phyloP scores from a whole-genome alignment of 257 asterid genomes.

The Solanum megistacrolobum region DNA sequence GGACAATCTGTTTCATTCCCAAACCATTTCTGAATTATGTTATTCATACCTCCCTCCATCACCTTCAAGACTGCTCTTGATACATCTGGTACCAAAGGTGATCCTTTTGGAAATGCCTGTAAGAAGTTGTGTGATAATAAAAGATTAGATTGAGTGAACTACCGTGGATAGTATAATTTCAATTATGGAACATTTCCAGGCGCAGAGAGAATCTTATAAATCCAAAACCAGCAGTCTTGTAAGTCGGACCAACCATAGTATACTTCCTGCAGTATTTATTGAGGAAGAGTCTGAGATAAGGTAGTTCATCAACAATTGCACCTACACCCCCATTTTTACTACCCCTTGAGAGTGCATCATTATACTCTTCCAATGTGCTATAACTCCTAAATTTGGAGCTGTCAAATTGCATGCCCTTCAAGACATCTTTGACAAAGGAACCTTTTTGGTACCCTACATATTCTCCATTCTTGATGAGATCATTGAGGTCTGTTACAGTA shows the following conservation, averaged over 20 bases:
- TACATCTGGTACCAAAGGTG: conserved; percentile 31
- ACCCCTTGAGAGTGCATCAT: conserved; percentile 16
- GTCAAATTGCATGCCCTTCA: conserved; percentile 12
- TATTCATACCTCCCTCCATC: conserved; percentile 14
- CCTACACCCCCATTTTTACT: conserved; percentile 27
- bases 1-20: conserved; percentile 6
- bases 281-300: conserved; percentile 24
- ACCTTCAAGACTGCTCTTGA: conserved; percentile 24
- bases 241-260: conserved; percentile 20
- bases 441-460: conserved; percentile 44
- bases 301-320: conserved; percentile 36
- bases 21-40: conserved; percentile 18
- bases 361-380: conserved; percentile 8
- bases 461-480: conserved; percentile 22
- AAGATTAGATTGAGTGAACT: background rate
- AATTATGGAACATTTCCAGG: background rate
- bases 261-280: conserved; percentile 27
- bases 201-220: conserved; percentile 18
- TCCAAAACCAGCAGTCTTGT: conserved; percentile 39
- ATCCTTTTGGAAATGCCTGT: conserved; percentile 35
- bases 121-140: background rate
- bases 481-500: conserved; percentile 10
- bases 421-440: conserved; percentile 25
- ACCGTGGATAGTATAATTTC: background rate
- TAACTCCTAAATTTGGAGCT: conserved; percentile 19